Percentiles rank a stretch among this genome's conserved stretches.
Evolutionary conservation across 2,329 filamentous ascomycete species (phyloP).

Genomic region (Parascedosporium putredinis): DNA sequence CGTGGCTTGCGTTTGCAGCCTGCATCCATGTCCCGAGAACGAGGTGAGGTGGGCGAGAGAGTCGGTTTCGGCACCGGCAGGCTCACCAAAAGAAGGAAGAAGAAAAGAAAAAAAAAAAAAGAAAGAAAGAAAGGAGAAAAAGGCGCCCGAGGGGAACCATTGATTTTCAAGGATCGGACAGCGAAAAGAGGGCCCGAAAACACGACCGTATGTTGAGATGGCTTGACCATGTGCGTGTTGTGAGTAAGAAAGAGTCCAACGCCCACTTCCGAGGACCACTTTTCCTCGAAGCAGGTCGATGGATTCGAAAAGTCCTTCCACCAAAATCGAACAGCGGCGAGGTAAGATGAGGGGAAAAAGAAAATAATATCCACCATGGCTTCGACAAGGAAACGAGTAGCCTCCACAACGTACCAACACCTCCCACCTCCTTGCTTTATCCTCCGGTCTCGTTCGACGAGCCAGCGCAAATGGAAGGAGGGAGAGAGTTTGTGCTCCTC

Average conservation of each 20-base stretch:
- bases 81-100: neutral
- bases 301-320: no score
- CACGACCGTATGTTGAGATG: neutral
- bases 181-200: neutral
- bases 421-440: neutral
- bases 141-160: no score
- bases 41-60: no score
- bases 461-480: no score
- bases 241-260: neutral
- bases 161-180: no score
- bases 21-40: neutral
- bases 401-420: no score
- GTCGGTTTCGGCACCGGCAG: neutral
- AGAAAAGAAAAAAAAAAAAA: neutral
- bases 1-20: conserved; percentile 3
- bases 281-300: neutral
- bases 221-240: neutral
- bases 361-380: no score
- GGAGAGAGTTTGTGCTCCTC: neutral
- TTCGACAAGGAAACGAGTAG: no score
- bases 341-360: no score
- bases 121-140: neutral
- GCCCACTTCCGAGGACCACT: neutral
- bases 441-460: neutral
- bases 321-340: no score